Evolutionary conservation across 2,329 filamentous ascomycete species (phyloP).

Genomic region (Pyrenophora tritici-repentis): DNA sequence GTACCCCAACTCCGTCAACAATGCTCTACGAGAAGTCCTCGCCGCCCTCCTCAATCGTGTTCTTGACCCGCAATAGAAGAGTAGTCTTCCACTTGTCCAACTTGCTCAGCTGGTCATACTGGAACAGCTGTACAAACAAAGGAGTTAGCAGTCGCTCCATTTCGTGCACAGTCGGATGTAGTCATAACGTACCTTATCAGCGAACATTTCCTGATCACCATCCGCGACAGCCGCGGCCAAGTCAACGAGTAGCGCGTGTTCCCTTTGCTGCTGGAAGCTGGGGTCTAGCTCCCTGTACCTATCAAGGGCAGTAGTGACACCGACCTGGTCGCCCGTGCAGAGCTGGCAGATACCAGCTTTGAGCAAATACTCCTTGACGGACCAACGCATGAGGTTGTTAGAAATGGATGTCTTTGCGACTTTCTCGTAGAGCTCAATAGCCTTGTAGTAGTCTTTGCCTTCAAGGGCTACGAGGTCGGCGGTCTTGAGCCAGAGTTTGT

Average conservation of each 20-base stretch:
- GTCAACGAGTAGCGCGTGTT: constrained; percentile 80
- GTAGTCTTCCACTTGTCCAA: constrained; percentile 97
- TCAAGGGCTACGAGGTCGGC: constrained; percentile 84
- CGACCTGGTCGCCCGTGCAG: constrained; percentile 75
- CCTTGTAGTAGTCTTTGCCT: constrained; percentile 69
- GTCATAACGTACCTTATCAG: constrained; percentile 67
- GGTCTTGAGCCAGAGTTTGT: constrained; percentile 91
- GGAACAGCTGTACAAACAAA: constrained; percentile 61
- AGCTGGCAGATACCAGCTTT: constrained; percentile 93
- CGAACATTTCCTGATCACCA: constrained; percentile 80
- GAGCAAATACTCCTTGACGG: constrained; percentile 91
- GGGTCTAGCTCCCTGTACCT: constrained; percentile 72
- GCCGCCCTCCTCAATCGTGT: constrained; percentile 72
- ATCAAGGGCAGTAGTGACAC: constrained; percentile 77
- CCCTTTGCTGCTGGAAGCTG: constrained; percentile 74
- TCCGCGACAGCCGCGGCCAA: constrained; percentile 75
- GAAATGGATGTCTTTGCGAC: constrained; percentile 77
- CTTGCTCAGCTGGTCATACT: constrained; percentile 90
- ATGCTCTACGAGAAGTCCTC: constrained; percentile 67
- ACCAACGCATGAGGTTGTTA: constrained; percentile 71
- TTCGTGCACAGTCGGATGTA: background rate
- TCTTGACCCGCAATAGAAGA: constrained; percentile 81
- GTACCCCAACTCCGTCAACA: too few species aligned
- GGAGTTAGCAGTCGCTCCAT: constrained; percentile 5
- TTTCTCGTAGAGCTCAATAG: constrained; percentile 68